Conservation (phyloP, 139 green algal genomes). For the Limnomonas spitsbergensis region DNA sequence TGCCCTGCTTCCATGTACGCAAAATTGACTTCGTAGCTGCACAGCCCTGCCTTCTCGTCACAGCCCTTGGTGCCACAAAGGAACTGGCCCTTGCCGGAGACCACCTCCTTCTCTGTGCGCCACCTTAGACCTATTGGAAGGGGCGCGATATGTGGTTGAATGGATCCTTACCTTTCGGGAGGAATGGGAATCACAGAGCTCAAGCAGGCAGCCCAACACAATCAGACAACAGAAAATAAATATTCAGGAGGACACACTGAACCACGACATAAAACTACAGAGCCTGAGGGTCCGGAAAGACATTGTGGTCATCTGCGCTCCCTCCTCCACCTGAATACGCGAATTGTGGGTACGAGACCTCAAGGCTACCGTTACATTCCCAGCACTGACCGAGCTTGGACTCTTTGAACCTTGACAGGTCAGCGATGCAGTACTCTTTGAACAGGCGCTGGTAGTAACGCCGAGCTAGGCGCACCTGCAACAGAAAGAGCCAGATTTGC, state of each 20-base stretch:
- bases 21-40: constrained; percentile 88
- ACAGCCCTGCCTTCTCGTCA: constrained; percentile 51
- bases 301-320: too few species aligned
- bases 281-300: too few species aligned
- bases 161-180: background rate
- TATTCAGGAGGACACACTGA: too few species aligned
- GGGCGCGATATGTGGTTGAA: background rate
- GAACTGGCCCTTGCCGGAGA: constrained; percentile 86
- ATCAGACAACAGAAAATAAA: too few species aligned
- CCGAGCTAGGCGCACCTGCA: constrained; percentile 68
- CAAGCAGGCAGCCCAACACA: too few species aligned
- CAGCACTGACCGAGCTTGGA: background rate
- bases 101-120: constrained; percentile 79
- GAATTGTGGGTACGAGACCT: too few species aligned
- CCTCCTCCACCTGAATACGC: too few species aligned
- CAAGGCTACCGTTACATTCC: too few species aligned
- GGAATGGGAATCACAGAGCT: background rate
- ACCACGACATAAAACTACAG: too few species aligned
- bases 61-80: constrained; percentile 74
- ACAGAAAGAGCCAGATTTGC: too few species aligned
- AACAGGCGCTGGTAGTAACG: constrained; percentile 87
- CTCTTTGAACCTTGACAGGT: constrained; percentile 68
- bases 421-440: constrained; percentile 87
- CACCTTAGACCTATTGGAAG: constrained; percentile 76
- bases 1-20: constrained; percentile 79